Evolutionary conservation across 1,284 basidiomycete species (phyloP), one percentile per base, ranked within the genome.

Genomic region (Meira nashicola): DNA sequence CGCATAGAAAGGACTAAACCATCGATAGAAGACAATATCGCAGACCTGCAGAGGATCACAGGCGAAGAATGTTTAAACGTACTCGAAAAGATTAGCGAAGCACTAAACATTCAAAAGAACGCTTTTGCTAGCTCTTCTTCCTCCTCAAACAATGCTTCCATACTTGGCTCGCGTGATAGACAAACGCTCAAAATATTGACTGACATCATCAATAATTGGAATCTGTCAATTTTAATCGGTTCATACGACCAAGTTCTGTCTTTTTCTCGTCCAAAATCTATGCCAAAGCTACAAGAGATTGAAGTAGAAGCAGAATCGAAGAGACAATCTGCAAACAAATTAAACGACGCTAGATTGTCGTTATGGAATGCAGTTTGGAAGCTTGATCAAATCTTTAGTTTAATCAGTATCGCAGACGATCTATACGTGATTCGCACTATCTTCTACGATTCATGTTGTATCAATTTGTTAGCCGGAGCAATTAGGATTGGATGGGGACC

Each of bases 401-500:
- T 48, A 25, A 0, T 33, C 23, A 23, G 15, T 17, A 41, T 41
- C 1, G 44, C 47, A 7, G 39, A 14, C 2, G 40, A 15, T 19
- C 38, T 43, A 17, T 15, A 37, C 11, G 49, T 33, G 4, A 37
- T 47, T 10, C 39, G 43, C 25, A 23, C 2, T 17, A 3, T n/a
- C 8, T 1, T 58, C 28, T 41, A 38, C 44, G 28, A 56, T 2
- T 14, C 33, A 9, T n/a, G 28, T 43, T 47, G 10, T 19, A 12
- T 44, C 6, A 43, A 58, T 17, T 4, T 55, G 17, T 19, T 61
- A 11, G 59, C 39, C 1, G 15, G 23, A 3, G 59, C 55, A 5
- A 14, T 61, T 28, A 44, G 59, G 4, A 12, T 61, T 2, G 37
- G 25, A 12, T 21, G 41, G 58, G 64, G 38, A 56, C 65, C 46